Evolutionary conservation across 257 asterid species (phyloP).

Genomic region (Cynanchum wilfordii): DNA sequence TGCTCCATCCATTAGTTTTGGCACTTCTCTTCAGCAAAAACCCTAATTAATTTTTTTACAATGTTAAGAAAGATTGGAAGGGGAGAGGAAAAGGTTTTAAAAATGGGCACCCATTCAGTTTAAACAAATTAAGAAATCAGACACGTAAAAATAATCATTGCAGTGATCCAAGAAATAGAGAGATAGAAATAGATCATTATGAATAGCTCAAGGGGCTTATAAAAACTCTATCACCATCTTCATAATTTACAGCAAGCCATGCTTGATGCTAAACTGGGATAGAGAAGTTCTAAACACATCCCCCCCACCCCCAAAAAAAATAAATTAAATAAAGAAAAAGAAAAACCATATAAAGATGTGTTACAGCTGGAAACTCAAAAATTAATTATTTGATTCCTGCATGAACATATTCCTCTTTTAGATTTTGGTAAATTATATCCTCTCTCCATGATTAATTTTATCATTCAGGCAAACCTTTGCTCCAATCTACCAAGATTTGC

Average conservation of each 20-base stretch:
- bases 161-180: neutral
- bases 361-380: neutral
- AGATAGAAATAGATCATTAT: neutral
- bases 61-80: neutral
- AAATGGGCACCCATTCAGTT: neutral
- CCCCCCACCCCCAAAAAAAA: neutral
- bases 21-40: conserved; percentile 84
- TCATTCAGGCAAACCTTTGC: neutral
- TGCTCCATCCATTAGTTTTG: conserved; percentile 84
- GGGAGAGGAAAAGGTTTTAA: neutral
- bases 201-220: neutral
- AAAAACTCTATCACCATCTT: neutral
- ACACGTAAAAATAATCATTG: neutral
- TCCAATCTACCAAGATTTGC: neutral
- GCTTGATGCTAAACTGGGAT: neutral
- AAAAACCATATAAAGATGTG: neutral
- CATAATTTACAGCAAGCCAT: neutral
- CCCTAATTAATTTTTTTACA: conserved; percentile 37
- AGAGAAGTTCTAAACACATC: neutral
- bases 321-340: no score
- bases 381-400: neutral
- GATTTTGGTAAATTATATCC: neutral
- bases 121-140: neutral
- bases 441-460: neutral
- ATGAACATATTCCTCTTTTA: neutral